Evolutionary conservation across 1,284 basidiomycete genomes (phyloP).

Genomic region (Wallemia ichthyophaga): DNA sequence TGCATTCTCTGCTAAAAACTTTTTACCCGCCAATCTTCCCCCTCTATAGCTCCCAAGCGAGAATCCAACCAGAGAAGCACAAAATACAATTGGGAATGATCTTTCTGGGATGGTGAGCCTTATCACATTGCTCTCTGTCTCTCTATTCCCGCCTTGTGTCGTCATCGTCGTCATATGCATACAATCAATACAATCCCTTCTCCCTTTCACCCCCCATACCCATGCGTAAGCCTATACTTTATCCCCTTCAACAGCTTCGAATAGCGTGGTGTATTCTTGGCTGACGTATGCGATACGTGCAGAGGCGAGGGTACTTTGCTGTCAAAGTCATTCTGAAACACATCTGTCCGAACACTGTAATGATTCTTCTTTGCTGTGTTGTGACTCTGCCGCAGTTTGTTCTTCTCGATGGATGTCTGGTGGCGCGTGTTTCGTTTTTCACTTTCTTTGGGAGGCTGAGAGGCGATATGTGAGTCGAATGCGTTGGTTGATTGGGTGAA

Average conservation of each 20-base stretch:
- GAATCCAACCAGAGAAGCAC: constrained; percentile 27
- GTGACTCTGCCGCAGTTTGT: neutral
- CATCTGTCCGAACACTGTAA: neutral
- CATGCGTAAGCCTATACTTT: neutral
- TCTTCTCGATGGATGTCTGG: neutral
- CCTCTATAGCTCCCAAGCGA: constrained; percentile 39
- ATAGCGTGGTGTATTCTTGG: neutral
- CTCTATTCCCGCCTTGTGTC: neutral
- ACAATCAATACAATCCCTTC: no score
- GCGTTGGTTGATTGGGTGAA: no score
- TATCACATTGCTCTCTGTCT: neutral
- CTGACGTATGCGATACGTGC: neutral
- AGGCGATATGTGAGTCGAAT: no score
- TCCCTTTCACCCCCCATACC: neutral
- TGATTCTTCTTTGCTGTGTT: neutral
- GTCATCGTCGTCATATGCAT: no score
- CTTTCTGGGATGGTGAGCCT: neutral
- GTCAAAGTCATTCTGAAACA: neutral
- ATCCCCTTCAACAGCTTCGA: neutral
- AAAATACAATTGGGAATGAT: neutral
- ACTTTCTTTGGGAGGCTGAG: no score
- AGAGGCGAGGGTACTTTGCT: neutral
- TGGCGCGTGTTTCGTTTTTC: no score
- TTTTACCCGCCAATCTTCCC: constrained; percentile 22
- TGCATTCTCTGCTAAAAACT: constrained; percentile 27